Conservation (phyloP, 305 asterid genomes). For the Fraxinus albicans region DNA sequence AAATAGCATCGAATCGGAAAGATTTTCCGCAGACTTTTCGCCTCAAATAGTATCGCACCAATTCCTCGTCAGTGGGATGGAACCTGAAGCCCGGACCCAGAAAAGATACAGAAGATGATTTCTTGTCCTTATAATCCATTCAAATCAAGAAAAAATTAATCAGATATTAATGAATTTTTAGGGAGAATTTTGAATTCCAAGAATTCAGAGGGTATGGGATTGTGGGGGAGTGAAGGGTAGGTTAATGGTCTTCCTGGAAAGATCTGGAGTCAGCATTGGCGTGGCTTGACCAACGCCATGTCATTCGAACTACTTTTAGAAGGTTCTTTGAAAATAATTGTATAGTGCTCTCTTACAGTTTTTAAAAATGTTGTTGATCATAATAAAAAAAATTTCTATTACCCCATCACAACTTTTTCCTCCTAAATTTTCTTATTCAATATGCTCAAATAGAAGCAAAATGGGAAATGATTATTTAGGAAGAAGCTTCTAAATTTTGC, state of each 20-base stretch:
- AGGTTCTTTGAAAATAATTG: not conserved
- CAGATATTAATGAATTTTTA: not conserved
- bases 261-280: not conserved
- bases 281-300: not conserved
- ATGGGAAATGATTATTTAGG: no score
- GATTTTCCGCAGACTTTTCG: constrained; percentile 74
- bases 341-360: not conserved
- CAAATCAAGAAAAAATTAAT: not conserved
- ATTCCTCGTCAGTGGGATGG: constrained; percentile 97
- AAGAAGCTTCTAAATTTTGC: no score
- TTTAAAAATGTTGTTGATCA: not conserved
- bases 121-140: constrained; percentile 43
- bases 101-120: constrained; percentile 38
- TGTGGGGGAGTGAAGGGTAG: not conserved
- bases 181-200: not conserved
- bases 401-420: not conserved
- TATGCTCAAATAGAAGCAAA: not conserved
- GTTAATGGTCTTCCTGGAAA: not conserved
- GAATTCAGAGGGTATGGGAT: not conserved
- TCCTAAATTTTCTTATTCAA: not conserved
- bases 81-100: constrained; percentile 94
- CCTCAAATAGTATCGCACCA: constrained; percentile 79
- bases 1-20: constrained; percentile 65
- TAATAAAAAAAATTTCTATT: not conserved
- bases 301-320: not conserved